Percentiles rank a stretch among this genome's conserved stretches.
Conservation (phyloP, 75 land plant species). For the Picea sitchensis region DNA sequence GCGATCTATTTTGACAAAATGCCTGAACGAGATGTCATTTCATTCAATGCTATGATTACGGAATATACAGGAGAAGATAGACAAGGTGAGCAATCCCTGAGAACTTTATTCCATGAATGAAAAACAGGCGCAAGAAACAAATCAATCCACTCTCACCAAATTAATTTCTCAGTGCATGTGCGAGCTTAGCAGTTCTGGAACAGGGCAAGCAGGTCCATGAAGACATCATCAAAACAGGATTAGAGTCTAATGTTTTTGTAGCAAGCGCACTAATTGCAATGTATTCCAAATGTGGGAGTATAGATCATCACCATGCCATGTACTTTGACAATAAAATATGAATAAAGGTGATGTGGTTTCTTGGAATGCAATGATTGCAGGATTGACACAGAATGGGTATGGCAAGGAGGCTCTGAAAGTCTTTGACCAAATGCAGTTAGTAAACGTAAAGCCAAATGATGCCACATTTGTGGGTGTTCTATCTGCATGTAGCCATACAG, state of each 20-base stretch:
- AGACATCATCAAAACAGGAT: slow-evolving; percentile 32
- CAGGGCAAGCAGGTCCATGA: slow-evolving; percentile 40
- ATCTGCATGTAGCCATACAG: slow-evolving; percentile 12
- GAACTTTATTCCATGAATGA: slow-evolving; percentile 34
- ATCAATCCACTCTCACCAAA: slow-evolving; percentile 44
- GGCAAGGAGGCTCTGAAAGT: slow-evolving; percentile 40
- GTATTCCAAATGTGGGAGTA: slow-evolving; percentile 43
- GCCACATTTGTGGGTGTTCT: slow-evolving; percentile 8
- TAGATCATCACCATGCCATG: slow-evolving; percentile 20
- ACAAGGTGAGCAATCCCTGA: slow-evolving; percentile 25
- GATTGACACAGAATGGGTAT: slow-evolving; percentile 32
- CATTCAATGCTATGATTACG: slow-evolving; percentile 49
- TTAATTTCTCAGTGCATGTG: slow-evolving; percentile 53
- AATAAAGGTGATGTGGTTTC: slow-evolving; percentile 58
- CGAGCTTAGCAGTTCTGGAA: slow-evolving; percentile 15
- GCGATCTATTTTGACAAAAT: slow-evolving; percentile 38
- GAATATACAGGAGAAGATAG: slow-evolving; percentile 32
- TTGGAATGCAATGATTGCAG: slow-evolving; percentile 53
- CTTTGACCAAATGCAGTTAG: slow-evolving; percentile 37
- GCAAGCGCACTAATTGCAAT: slow-evolving; percentile 43
- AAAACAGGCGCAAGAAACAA: slow-evolving; percentile 30
- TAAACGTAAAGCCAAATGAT: slow-evolving; percentile 15
- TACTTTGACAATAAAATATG: too few relatives aligned
- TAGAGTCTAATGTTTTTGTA: slow-evolving; percentile 45
- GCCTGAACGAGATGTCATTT: slow-evolving; percentile 42